These are phyloP conservation scores for Toxicodendron radicans DNA, from an alignment of 345 rosid genomes.

Conservation along the genomic window DNA sequence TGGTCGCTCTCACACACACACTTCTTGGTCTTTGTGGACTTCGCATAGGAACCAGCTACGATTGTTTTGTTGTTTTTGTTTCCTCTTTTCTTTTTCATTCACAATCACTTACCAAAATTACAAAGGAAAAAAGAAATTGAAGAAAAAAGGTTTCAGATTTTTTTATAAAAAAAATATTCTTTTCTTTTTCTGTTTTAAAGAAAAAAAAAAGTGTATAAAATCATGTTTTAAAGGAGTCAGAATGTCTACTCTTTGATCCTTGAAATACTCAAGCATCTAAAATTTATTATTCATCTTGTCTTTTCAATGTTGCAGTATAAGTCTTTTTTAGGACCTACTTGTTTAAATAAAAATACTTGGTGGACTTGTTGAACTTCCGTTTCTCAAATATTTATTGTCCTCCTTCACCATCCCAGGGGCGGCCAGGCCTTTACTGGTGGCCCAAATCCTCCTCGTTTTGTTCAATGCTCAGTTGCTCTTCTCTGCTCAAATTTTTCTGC, in stretches of 20 bases:
- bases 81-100: too few species aligned
- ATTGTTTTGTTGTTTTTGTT: too few species aligned
- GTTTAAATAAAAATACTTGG: too few species aligned
- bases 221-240: not conserved
- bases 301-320: not conserved
- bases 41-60: too few species aligned
- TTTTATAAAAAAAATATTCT: too few species aligned
- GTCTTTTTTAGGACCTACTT: not conserved
- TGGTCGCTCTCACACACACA: too few species aligned
- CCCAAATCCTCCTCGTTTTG: not conserved
- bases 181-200: too few species aligned
- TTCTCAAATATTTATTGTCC: not conserved
- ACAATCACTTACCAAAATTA: too few species aligned
- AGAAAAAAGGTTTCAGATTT: too few species aligned
- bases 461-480: not conserved
- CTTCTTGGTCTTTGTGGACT: too few species aligned
- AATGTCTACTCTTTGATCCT: not conserved
- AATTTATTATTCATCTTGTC: not conserved
- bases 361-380: not conserved
- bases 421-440: not conserved
- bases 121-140: too few species aligned
- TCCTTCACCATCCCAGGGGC: not conserved
- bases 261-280: not conserved
- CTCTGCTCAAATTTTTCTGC: not conserved
- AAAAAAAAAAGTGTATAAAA: too few species aligned